Evolutionary conservation across 192 early-diverging fungal species (phyloP).

Genomic region (Coemansia sp.): DNA sequence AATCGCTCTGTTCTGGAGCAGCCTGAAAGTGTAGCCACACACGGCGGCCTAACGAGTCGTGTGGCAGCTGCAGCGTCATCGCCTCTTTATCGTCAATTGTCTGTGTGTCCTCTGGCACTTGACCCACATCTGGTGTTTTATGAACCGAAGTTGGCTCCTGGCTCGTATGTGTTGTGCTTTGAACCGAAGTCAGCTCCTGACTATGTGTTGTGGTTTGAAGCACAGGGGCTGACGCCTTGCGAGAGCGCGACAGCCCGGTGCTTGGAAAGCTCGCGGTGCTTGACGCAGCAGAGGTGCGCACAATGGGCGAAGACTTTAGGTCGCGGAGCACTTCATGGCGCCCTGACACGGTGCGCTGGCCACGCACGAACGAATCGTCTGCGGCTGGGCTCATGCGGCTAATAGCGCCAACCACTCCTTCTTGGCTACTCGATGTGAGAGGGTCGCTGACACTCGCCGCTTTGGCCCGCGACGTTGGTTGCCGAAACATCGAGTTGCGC

Average conservation of each 20-base stretch:
- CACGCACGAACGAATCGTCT: constrained; percentile 10
- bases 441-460: constrained; percentile 26
- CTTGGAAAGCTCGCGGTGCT: constrained; percentile 30
- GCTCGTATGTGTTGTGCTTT: not conserved
- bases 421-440: constrained; percentile 7
- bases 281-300: not conserved
- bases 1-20: constrained; percentile 25
- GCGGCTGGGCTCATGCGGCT: constrained; percentile 28
- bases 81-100: not conserved
- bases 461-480: constrained; percentile 5
- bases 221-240: constrained; percentile 14
- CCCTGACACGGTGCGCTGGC: constrained; percentile 10
- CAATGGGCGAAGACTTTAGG: constrained; percentile 6
- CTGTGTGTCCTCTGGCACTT: not conserved
- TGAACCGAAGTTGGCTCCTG: not conserved
- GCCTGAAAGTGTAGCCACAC: constrained; percentile 46
- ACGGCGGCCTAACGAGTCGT: constrained; percentile 35
- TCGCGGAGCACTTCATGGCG: constrained; percentile 35
- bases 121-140: not conserved
- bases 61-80: constrained; percentile 12
- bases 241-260: constrained; percentile 37
- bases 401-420: constrained; percentile 24
- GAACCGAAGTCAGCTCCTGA: not conserved
- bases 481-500: constrained; percentile 13
- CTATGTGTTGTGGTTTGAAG: not conserved